phyloP scores from a whole-genome alignment of 2,329 filamentous ascomycete genomes.

The Metarhizium robertsii region DNA sequence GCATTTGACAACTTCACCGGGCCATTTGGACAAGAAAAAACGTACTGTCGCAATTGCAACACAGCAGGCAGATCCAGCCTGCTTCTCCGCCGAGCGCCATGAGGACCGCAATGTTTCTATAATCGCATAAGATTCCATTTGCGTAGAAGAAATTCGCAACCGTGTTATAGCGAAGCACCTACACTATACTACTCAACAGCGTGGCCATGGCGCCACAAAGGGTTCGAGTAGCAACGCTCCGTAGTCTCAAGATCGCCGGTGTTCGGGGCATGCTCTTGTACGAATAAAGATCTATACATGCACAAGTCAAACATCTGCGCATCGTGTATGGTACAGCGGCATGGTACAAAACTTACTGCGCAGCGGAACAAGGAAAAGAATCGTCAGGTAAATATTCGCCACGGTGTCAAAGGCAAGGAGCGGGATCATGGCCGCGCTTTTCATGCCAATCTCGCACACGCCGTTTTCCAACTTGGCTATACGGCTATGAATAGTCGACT shows the following conservation, averaged over 20 bases:
- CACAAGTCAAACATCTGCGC: neutral
- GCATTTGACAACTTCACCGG: neutral
- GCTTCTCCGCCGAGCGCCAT: conserved; percentile 51
- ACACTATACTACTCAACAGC: conserved; percentile 48
- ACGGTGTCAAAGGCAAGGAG: conserved; percentile 52
- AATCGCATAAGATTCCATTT: neutral
- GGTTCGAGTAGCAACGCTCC: conserved; percentile 44
- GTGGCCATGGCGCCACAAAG: conserved; percentile 51
- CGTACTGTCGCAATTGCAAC: conserved; percentile 54
- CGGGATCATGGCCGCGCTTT: conserved; percentile 47
- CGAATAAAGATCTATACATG: conserved; percentile 39
- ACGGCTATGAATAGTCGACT: conserved; percentile 30
- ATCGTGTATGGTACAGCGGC: neutral
- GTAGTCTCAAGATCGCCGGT: conserved; percentile 32
- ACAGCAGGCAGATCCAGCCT: conserved; percentile 57
- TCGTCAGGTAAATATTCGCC: conserved; percentile 54
- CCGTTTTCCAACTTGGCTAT: conserved; percentile 46
- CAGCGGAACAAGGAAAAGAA: conserved; percentile 50
- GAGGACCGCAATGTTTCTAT: conserved; percentile 48
- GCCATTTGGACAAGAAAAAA: neutral
- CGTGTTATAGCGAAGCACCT: conserved; percentile 12
- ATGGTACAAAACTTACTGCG: conserved; percentile 31
- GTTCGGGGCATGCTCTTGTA: conserved; percentile 38
- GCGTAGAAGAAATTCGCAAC: neutral
- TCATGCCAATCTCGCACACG: conserved; percentile 53